Evolutionary conservation across 2,329 filamentous ascomycete genomes (phyloP).

Genomic region (Cladosporium phlei): DNA sequence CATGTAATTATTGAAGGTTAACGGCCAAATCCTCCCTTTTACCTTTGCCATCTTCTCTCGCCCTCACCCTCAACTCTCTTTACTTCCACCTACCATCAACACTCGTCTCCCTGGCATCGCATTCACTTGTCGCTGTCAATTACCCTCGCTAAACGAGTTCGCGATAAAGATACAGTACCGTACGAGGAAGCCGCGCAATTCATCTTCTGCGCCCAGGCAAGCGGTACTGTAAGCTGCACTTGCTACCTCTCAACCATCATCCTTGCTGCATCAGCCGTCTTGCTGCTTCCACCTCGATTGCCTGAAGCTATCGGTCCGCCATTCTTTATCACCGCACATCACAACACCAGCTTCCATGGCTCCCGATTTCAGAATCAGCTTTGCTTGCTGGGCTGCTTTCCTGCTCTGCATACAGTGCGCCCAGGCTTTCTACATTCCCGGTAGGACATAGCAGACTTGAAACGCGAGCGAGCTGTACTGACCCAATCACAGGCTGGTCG

Average conservation of each 20-base stretch:
- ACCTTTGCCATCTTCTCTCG: not conserved
- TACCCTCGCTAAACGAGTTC: not conserved
- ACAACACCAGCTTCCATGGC: constrained; percentile 27
- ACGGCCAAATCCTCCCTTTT: not conserved
- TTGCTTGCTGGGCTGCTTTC: constrained; percentile 42
- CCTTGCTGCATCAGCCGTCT: not conserved
- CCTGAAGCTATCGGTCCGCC: constrained; percentile 1
- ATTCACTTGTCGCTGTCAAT: constrained; percentile 3
- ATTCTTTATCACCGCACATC: constrained; percentile 1
- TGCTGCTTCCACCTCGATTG: not conserved
- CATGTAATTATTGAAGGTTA: too few species aligned
- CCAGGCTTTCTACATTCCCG: constrained; percentile 79
- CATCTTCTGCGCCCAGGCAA: constrained; percentile 6
- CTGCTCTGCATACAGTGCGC: constrained; percentile 47
- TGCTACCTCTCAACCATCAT: constrained; percentile 3
- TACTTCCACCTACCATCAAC: not conserved
- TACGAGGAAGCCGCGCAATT: not conserved
- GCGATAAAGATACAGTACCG: too few species aligned
- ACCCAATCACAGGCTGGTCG: constrained; percentile 61
- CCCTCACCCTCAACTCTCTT: not conserved
- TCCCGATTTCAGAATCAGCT: constrained; percentile 36
- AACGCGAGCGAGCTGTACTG: constrained; percentile 15
- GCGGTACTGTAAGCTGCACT: constrained; percentile 3
- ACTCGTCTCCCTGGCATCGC: not conserved
- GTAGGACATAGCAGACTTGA: constrained; percentile 45